Conservation (phyloP, 2,329 filamentous ascomycete species). For the Fusarium xylarioides region DNA sequence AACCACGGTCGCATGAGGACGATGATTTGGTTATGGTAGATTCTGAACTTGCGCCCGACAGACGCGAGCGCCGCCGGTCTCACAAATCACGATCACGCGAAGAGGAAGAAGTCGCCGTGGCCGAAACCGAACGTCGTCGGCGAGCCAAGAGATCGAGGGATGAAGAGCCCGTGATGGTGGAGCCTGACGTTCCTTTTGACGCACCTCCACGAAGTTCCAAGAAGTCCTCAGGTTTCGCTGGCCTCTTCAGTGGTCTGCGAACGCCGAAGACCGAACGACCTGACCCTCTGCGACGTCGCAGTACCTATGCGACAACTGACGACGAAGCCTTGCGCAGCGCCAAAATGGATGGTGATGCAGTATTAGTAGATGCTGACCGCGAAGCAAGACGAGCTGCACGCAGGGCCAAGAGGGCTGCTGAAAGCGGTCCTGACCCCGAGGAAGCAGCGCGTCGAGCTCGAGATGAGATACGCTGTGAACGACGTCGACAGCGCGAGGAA, state of each 20-base stretch:
- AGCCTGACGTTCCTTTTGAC: conserved; percentile 46
- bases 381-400: conserved; percentile 72
- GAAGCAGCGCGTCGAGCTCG: conserved; percentile 65
- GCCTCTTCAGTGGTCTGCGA: conserved; percentile 70
- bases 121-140: conserved; percentile 50
- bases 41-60: conserved; percentile 47
- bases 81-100: conserved; percentile 52
- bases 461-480: conserved; percentile 65
- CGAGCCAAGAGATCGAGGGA: conserved; percentile 49
- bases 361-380: conserved; percentile 63
- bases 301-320: conserved; percentile 60
- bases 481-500: conserved; percentile 57
- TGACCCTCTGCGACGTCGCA: conserved; percentile 55
- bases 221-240: conserved; percentile 62
- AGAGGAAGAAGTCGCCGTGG: conserved; percentile 59
- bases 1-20: conserved; percentile 41
- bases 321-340: conserved; percentile 59
- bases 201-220: conserved; percentile 53
- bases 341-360: conserved; percentile 58
- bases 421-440: conserved; percentile 60
- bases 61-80: conserved; percentile 50
- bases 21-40: conserved; percentile 62
- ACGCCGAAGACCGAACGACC: conserved; percentile 55
- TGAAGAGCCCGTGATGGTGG: conserved; percentile 53
- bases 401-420: conserved; percentile 60